A percentile compares a stretch with the other conserved stretches of the same genome.
Evolutionary conservation across 78 protist genomes (phyloP).

Genomic region (Polysphondylium violaceum): DNA sequence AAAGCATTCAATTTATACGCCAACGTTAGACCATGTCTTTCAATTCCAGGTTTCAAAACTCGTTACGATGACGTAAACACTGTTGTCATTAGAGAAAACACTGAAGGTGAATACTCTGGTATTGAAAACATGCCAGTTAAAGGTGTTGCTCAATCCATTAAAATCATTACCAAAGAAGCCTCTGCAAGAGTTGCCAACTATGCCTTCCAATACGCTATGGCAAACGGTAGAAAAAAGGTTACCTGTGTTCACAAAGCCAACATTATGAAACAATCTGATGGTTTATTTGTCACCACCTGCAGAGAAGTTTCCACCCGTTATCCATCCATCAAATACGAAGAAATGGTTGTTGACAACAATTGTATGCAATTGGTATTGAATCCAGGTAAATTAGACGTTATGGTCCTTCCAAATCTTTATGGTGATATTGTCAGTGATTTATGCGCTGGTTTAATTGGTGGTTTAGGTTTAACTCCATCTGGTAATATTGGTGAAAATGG

Average conservation of each 20-base stretch:
- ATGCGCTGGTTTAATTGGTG: constrained; percentile 92
- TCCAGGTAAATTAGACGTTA: constrained; percentile 90
- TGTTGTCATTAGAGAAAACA: constrained; percentile 93
- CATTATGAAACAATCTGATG: constrained; percentile 91
- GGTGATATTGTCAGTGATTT: constrained; percentile 93
- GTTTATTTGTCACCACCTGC: constrained; percentile 87
- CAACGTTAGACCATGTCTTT: constrained; percentile 90
- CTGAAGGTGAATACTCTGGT: constrained; percentile 95
- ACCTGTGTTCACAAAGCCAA: constrained; percentile 92
- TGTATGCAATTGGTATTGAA: constrained; percentile 87
- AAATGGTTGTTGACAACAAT: constrained; percentile 85
- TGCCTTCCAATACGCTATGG: constrained; percentile 89
- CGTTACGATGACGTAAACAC: constrained; percentile 90
- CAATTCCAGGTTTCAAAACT: constrained; percentile 86
- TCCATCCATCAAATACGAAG: constrained; percentile 87
- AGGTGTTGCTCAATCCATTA: constrained; percentile 80
- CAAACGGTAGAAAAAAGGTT: constrained; percentile 77
- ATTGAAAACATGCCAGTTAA: constrained; percentile 88
- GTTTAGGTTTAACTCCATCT: constrained; percentile 92
- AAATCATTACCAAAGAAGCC: constrained; percentile 88
- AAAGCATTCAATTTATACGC: constrained; percentile 87
- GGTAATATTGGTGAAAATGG: constrained; percentile 89
- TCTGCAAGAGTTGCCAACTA: constrained; percentile 84
- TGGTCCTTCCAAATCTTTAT: constrained; percentile 91
- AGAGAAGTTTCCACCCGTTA: constrained; percentile 88